Conservation (phyloP, 805 yeast genomes). For the Sungouiella blattae region DNA sequence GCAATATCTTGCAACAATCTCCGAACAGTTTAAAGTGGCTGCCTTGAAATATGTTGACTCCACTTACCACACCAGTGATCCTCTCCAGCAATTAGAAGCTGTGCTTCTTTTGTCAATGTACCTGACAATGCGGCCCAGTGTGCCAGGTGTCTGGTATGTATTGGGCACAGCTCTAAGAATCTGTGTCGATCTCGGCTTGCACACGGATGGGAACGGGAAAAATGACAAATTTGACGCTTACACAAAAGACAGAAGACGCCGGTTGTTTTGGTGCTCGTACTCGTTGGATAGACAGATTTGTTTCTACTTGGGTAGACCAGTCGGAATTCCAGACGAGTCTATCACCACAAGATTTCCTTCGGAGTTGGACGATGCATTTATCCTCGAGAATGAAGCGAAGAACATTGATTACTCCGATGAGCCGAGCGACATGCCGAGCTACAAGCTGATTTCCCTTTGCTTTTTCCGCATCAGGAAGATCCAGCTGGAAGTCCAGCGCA, state of each 20-base stretch:
- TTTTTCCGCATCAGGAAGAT: slow-evolving; percentile 68
- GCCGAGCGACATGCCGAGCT: slow-evolving; percentile 47
- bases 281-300: slow-evolving; percentile 83
- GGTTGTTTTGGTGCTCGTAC: slow-evolving; percentile 84
- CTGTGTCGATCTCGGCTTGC: slow-evolving; percentile 82
- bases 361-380: slow-evolving; percentile 66
- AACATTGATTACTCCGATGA: slow-evolving; percentile 28
- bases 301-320: slow-evolving; percentile 82
- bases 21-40: slow-evolving; percentile 67
- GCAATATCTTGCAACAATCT: slow-evolving; percentile 59
- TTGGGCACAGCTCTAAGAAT: slow-evolving; percentile 76
- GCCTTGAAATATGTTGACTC: slow-evolving; percentile 59
- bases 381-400: slow-evolving; percentile 31
- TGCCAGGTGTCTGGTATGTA: slow-evolving; percentile 91
- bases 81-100: slow-evolving; percentile 72
- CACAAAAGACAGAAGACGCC: slow-evolving; percentile 56
- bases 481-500: slow-evolving; percentile 73
- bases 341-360: slow-evolving; percentile 71
- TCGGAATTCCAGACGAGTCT: slow-evolving; percentile 81
- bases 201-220: slow-evolving; percentile 58
- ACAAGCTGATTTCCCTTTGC: slow-evolving; percentile 63
- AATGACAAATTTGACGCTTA: slow-evolving; percentile 45
- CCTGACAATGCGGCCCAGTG: slow-evolving; percentile 83
- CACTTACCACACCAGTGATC: slow-evolving; percentile 56
- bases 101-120: slow-evolving; percentile 64